Percentiles rank a stretch among this genome's conserved stretches.
These are phyloP conservation scores for Berberis thunbergii DNA, from an alignment of 164 flowering plant genomes.

Conservation along the genomic window DNA sequence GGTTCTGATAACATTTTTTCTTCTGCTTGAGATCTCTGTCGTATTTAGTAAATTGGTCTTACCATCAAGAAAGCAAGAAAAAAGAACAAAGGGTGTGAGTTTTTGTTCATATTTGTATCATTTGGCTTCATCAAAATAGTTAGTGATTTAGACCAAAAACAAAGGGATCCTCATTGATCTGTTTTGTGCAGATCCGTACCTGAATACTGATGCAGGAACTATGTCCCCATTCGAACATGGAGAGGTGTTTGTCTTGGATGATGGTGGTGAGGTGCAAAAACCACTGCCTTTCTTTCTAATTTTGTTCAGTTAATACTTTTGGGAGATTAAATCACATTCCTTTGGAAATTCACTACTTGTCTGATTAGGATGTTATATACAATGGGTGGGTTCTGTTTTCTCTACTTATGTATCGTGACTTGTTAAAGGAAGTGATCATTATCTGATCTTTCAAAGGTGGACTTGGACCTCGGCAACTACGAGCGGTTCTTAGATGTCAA, in stretches of 20 bases:
- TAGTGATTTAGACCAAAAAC: not conserved
- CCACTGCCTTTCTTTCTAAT: too few species aligned
- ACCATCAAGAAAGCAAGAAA: too few species aligned
- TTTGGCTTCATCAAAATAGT: too few species aligned
- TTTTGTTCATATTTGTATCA: too few species aligned
- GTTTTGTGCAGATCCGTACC: slow-evolving; percentile 69
- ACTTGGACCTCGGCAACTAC: slow-evolving; percentile 96
- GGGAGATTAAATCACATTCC: too few species aligned
- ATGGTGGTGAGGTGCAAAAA: slow-evolving; percentile 87
- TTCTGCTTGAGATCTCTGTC: too few species aligned
- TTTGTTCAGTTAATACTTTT: too few species aligned
- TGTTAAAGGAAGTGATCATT: not conserved
- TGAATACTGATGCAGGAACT: slow-evolving; percentile 95
- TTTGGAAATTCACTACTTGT: too few species aligned
- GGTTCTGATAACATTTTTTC: too few species aligned
- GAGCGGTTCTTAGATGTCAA: slow-evolving; percentile 79
- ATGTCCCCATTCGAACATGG: slow-evolving; percentile 99
- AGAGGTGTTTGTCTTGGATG: slow-evolving; percentile 89
- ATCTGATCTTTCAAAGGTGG: slow-evolving; percentile 45
- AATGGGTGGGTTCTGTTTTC: not conserved
- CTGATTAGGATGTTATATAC: too few species aligned
- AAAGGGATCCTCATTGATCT: not conserved
- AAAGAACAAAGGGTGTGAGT: too few species aligned
- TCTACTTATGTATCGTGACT: not conserved
- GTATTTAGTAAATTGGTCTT: too few species aligned